Conservation (phyloP, 2,329 filamentous ascomycete species). For the Epicoccum nigrum region DNA sequence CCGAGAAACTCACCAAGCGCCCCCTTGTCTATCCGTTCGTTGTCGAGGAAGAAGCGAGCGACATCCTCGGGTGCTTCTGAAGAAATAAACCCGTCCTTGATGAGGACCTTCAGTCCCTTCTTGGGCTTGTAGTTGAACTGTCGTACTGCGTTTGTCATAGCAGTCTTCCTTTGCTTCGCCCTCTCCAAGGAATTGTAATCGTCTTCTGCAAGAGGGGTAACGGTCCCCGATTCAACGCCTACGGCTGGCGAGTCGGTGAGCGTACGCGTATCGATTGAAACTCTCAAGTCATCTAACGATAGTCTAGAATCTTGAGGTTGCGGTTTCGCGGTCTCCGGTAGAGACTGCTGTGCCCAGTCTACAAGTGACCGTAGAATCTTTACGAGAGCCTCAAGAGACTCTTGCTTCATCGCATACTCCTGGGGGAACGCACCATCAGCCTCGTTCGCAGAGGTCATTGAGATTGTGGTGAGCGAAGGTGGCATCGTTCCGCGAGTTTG, state of each 20-base stretch:
- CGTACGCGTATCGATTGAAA: constrained; percentile 76
- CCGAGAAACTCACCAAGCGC: constrained; percentile 93
- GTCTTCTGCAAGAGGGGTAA: constrained; percentile 68
- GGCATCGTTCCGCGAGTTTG: constrained; percentile 84
- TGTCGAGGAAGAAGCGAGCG: constrained; percentile 78
- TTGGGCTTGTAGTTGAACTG: constrained; percentile 99
- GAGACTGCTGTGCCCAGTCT: constrained; percentile 82
- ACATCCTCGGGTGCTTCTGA: constrained; percentile 82
- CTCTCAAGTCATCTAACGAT: constrained; percentile 66
- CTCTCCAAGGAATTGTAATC: constrained; percentile 94
- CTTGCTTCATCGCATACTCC: constrained; percentile 89
- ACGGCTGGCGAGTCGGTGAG: constrained; percentile 65
- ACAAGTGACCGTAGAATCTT: constrained; percentile 88
- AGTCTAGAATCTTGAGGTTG: constrained; percentile 52
- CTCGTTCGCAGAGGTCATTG: constrained; percentile 65
- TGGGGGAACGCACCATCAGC: constrained; percentile 75
- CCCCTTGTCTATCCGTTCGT: constrained; percentile 87
- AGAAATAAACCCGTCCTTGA: constrained; percentile 85
- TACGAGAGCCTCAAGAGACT: constrained; percentile 85
- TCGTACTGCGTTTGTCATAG: constrained; percentile 82
- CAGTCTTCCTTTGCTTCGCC: constrained; percentile 92
- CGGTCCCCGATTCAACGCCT: constrained; percentile 57
- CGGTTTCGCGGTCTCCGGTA: constrained; percentile 55
- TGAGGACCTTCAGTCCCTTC: constrained; percentile 80
- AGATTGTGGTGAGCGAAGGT: constrained; percentile 81